Evolutionary conservation across 345 rosid species (phyloP), one percentile per base, ranked within the genome.

Genomic region (Melaleuca alternifolia): DNA sequence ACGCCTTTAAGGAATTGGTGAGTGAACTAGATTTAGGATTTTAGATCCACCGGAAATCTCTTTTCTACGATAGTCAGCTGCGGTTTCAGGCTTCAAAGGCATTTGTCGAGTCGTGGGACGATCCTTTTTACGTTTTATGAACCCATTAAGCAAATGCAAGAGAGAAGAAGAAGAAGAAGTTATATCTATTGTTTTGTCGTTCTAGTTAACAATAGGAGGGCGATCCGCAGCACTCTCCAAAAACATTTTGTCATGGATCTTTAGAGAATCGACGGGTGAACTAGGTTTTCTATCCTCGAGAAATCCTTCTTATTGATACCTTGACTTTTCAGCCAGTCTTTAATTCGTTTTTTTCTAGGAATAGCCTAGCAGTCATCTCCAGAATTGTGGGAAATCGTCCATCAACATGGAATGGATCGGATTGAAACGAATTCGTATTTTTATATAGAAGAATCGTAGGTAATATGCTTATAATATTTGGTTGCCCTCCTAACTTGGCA

Each of bases 71-170:
- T 50, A 5, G 75, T 51, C 82, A 62, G n/a, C 46, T 84, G 23
- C 88, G 71, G 26, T 81, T 91, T 30, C 84, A 94, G 96, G 92
- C 87, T 91, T 89, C 96, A 79, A 89, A 87, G 88, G 50, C 89
- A 82, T 89, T 83, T 87, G 91, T 71, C 57, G 94, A 91, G 59
- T 87, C 89, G 15, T 92, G 86, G 65, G 95, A 93, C 57, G 87
- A 87, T 86, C 92, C n/a, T n/a, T 56, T 86, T 24, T 76, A 48
- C 30, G 12, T 50, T 28, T 56, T 26, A 24, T 23, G 14, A 41
- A 26, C 15, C 1, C 54, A 11, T 82, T 59, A 59, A 59, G 65
- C 1, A 59, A n/a, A 28, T 12, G 8, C 6, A 5, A 61, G n/a
- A n/a, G n/a, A n/a, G n/a, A n/a, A n/a, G n/a, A n/a, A n/a, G n/a